phyloP scores from a whole-genome alignment of 108 stramenopile species.

The Halocafeteria seosinensis region DNA sequence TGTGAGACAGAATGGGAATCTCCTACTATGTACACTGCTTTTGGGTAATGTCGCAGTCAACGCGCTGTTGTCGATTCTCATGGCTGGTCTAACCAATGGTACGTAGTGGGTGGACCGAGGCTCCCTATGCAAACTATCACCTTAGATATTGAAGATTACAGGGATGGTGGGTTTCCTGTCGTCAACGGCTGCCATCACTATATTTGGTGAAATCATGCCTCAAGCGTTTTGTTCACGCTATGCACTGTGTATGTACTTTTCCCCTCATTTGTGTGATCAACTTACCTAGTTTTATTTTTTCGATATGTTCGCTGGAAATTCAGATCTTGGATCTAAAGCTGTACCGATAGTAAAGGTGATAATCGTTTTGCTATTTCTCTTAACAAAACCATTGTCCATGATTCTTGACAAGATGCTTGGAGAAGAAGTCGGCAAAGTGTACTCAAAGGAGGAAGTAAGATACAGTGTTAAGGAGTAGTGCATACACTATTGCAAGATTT shows the following conservation, averaged over 20 bases:
- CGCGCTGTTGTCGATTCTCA: constrained; percentile 69
- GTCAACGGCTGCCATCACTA: constrained; percentile 62
- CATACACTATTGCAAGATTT: constrained; percentile 56
- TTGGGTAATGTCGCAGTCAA: constrained; percentile 93
- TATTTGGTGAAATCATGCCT: constrained; percentile 94
- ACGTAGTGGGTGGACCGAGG: too few relatives aligned
- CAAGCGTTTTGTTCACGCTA: constrained; percentile 80
- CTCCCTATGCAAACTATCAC: too few relatives aligned
- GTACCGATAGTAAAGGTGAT: constrained; percentile 69
- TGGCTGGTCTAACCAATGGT: constrained; percentile 66
- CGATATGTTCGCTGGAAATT: constrained; percentile 16
- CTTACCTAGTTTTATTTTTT: constrained; percentile 47
- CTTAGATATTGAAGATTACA: too few relatives aligned
- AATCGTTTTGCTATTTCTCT: constrained; percentile 44
- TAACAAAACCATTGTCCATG: constrained; percentile 56
- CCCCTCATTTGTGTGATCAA: constrained; percentile 67
- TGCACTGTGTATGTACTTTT: constrained; percentile 72
- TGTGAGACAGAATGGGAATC: constrained; percentile 72
- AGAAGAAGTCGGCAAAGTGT: constrained; percentile 72
- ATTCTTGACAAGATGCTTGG: constrained; percentile 55
- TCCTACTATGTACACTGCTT: constrained; percentile 81
- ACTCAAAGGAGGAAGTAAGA: constrained; percentile 61
- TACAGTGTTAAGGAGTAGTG: too few relatives aligned
- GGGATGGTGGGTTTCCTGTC: constrained; percentile 61
- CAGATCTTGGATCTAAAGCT: constrained; percentile 52